A percentile compares a stretch with the other conserved stretches of the same genome.
Evolutionary conservation across 2,329 filamentous ascomycete genomes (phyloP).

Genomic region (Dothistroma pini): DNA sequence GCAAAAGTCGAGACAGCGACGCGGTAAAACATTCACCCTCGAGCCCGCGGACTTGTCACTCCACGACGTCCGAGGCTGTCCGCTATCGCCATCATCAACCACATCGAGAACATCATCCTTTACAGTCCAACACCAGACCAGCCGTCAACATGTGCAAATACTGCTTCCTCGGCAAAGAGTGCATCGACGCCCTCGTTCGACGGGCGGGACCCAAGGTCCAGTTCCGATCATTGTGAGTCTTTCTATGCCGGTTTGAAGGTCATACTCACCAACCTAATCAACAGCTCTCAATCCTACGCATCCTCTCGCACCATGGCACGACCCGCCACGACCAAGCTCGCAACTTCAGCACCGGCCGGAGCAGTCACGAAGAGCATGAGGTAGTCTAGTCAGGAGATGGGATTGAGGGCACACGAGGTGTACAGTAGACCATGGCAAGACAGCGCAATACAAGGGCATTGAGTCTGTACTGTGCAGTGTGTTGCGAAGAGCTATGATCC

Average conservation of each 20-base stretch:
- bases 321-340: not conserved
- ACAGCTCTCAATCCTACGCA: not conserved
- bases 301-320: not conserved
- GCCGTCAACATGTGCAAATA: conserved; percentile 8
- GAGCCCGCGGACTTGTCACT: not conserved
- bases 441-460: not conserved
- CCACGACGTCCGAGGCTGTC: too few relatives aligned
- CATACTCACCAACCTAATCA: not conserved
- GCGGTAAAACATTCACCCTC: not conserved
- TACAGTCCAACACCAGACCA: not conserved
- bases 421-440: not conserved
- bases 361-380: not conserved
- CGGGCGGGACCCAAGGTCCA: conserved; percentile 3
- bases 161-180: conserved; percentile 12
- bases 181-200: conserved; percentile 9
- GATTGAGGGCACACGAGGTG: too few relatives aligned
- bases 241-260: not conserved
- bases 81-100: not conserved
- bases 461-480: too few relatives aligned
- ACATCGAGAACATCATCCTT: not conserved
- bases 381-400: not conserved
- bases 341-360: not conserved
- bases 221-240: conserved; percentile 3
- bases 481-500: too few relatives aligned
- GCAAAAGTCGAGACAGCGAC: too few relatives aligned